Evolutionary conservation across 192 early-diverging fungal genomes (phyloP).

Genomic region (Bifiguratus adelaidae): DNA sequence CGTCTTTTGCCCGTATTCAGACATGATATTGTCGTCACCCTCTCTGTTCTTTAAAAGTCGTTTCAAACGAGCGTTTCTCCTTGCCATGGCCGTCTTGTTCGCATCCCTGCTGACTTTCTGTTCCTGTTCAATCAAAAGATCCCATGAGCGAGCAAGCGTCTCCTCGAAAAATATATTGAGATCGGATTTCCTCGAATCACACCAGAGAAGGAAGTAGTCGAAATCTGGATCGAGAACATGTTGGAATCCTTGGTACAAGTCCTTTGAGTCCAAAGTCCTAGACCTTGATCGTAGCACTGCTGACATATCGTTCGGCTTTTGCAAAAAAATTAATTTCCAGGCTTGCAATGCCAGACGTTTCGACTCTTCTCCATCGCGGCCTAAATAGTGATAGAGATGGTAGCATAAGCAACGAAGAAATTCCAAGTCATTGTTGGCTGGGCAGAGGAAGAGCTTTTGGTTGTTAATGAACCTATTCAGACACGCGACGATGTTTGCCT

Average conservation of each 20-base stretch:
- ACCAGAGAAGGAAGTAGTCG: slow-evolving; percentile 45
- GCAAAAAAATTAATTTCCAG: slow-evolving; percentile 48
- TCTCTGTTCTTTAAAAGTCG: slow-evolving; percentile 25
- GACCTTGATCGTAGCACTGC: slow-evolving; percentile 11
- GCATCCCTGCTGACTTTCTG: slow-evolving; percentile 35
- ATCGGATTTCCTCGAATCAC: slow-evolving; percentile 30
- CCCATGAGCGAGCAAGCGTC: slow-evolving; percentile 42
- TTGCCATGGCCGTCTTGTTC: slow-evolving; percentile 27
- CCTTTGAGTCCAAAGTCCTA: too few relatives aligned
- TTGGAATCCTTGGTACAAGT: background rate
- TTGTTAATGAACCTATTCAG: slow-evolving; percentile 47
- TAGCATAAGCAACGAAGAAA: slow-evolving; percentile 50
- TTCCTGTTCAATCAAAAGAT: slow-evolving; percentile 35
- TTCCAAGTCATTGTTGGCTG: slow-evolving; percentile 44
- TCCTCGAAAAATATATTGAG: slow-evolving; percentile 48
- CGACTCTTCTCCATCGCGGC: too few relatives aligned
- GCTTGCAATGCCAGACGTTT: too few relatives aligned
- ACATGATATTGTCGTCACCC: slow-evolving; percentile 32
- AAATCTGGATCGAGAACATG: slow-evolving; percentile 24
- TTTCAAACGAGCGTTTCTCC: slow-evolving; percentile 39
- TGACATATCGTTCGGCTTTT: slow-evolving; percentile 35
- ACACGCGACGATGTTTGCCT: slow-evolving; percentile 21
- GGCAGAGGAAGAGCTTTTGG: slow-evolving; percentile 49
- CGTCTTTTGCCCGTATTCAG: slow-evolving; percentile 40
- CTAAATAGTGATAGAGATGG: slow-evolving; percentile 39